Percentiles rank a stretch among this genome's conserved stretches.
Evolutionary conservation across 1,284 basidiomycete species (phyloP).

Genomic region (Tausonia pullulans): DNA sequence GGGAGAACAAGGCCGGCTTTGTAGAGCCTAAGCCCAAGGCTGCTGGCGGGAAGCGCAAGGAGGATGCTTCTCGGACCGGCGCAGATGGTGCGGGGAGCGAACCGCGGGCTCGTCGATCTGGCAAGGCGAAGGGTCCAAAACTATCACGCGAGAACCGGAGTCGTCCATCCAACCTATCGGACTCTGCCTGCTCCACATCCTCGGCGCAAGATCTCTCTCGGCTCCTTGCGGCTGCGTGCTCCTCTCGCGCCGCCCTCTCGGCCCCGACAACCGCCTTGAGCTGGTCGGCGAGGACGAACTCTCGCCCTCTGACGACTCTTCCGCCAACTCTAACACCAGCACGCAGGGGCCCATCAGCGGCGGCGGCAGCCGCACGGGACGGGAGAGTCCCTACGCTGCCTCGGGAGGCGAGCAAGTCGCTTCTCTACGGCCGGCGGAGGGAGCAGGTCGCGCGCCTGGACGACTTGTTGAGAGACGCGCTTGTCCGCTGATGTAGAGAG

Average conservation of each 20-base stretch:
- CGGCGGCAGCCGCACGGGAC: neutral
- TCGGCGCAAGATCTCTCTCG: neutral
- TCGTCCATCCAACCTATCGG: neutral
- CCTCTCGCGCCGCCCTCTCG: neutral
- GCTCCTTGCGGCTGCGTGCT: neutral
- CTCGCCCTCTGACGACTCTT: neutral
- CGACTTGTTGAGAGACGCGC: neutral
- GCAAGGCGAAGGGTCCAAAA: slow-evolving; percentile 35
- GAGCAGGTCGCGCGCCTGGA: neutral
- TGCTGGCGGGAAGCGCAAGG: neutral
- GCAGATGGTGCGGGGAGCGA: neutral
- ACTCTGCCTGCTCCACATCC: neutral
- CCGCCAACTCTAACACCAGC: neutral
- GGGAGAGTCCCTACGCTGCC: neutral
- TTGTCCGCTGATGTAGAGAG: neutral
- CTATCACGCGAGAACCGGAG: slow-evolving; percentile 43
- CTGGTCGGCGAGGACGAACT: too few relatives aligned
- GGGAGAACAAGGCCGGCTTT: slow-evolving; percentile 81
- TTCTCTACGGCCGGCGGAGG: slow-evolving; percentile 5
- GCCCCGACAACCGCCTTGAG: too few relatives aligned
- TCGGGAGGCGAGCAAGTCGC: slow-evolving; percentile 7
- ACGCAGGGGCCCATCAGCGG: neutral
- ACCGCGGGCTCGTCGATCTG: slow-evolving; percentile 29
- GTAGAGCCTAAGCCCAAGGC: slow-evolving; percentile 51
- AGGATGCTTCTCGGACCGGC: neutral